Percentiles rank a stretch among this genome's conserved stretches.
Evolutionary conservation across 1,284 basidiomycete species (phyloP).

Genomic region (Tetrapyrgos nigripes): DNA sequence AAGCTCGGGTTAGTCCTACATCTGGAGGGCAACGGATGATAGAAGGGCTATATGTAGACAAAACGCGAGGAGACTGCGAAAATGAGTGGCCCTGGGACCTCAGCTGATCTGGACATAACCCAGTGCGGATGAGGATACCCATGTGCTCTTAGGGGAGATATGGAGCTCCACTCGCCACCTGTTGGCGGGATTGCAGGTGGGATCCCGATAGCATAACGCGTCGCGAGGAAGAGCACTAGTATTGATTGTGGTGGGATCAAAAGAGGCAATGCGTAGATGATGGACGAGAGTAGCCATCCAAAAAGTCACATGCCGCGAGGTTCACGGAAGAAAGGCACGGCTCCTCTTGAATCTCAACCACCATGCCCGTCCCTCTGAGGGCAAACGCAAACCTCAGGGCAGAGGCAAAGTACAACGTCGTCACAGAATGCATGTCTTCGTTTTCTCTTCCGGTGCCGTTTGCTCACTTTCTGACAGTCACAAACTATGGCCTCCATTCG

Average conservation of each 20-base stretch:
- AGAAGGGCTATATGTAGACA: too few relatives aligned
- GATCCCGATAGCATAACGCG: too few relatives aligned
- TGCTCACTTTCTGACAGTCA: slow-evolving; percentile 54
- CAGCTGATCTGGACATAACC: neutral
- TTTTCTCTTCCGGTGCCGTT: slow-evolving; percentile 4
- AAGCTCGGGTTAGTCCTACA: too few relatives aligned
- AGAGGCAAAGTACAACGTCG: slow-evolving; percentile 80
- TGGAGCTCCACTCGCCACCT: neutral
- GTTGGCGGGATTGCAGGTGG: too few relatives aligned
- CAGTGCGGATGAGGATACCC: neutral
- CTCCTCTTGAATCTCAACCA: slow-evolving; percentile 8
- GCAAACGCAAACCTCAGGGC: slow-evolving; percentile 49
- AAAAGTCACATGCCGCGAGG: neutral
- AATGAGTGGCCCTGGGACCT: neutral
- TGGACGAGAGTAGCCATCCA: neutral
- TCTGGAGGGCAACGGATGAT: too few relatives aligned
- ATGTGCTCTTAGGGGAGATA: neutral
- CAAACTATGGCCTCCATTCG: slow-evolving; percentile 88
- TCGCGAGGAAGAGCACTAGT: too few relatives aligned
- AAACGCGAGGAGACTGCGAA: neutral
- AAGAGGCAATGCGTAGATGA: too few relatives aligned
- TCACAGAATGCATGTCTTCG: slow-evolving; percentile 72
- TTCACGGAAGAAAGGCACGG: slow-evolving; percentile 3
- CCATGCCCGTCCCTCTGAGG: slow-evolving; percentile 46
- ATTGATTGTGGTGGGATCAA: too few relatives aligned